Base-by-base conservation (phyloP, 2,329 filamentous ascomycete genomes). In the Neofusicoccum laricinum region DNA sequence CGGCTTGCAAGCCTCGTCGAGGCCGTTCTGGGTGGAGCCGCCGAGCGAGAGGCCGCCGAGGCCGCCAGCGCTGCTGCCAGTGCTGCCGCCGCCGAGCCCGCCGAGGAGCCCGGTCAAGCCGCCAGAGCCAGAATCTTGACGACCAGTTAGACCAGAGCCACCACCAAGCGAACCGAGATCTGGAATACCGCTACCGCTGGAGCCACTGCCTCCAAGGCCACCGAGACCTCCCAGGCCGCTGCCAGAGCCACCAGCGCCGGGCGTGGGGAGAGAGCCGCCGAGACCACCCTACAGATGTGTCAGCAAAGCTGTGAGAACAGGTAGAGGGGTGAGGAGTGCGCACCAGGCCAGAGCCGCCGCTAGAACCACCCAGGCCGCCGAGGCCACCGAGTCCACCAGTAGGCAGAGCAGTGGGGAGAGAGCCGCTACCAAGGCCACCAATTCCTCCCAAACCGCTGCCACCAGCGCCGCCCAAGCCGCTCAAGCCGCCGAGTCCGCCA, bases 1-100 rank as follows among this genome's bases (percentile, higher is more conserved):
- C 36, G 76, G 69, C 38, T 79, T 80, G 72, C 81, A 84, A 57
- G 77, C 75, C 45, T 76, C 68, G 8, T 70, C 72, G 38, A 81
- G 72, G 10, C 77, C 78, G 66, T 80, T 80, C 50, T 77, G 75
- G 7, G 71, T 72, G n/a, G 70, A 71, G 30, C 71, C 71, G 49
- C 70, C 65, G 2, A 46, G 25, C 1, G 40, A 45, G n/a, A 53
- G 32, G 4, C 55, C 38, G 21, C 53, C 41, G 2, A 46, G 30
- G 2, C n/a, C 41, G 19, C 38, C 32, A 12, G 41, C 8, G 25
- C 55, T 38, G 14, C 36, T 38, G 36, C 36, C 36, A 1, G 36
- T 38, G 25, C 25, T 30, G 10, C 36, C 14, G 36, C 36, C 36
- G 36, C 36, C 36, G 2, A 55, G 21, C 11, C 36, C 51, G 36